A percentile compares a stretch with the other conserved stretches of the same genome.
These are phyloP conservation scores for Forsythia viridissima DNA, from an alignment of 257 asterid genomes.

Conservation along the genomic window DNA sequence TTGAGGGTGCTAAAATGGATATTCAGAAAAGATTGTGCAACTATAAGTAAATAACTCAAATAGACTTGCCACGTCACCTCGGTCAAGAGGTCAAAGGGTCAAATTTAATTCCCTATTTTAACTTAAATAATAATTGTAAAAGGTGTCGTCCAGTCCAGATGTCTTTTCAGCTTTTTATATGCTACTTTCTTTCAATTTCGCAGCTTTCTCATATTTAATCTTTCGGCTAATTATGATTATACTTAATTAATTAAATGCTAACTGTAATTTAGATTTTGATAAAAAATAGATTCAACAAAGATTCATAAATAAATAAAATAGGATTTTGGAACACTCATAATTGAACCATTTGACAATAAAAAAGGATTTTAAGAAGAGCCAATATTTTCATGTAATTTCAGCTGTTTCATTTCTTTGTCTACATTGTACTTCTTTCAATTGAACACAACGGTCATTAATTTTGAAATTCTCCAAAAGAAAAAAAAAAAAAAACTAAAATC, in stretches of 20 bases:
- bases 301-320: too few relatives aligned
- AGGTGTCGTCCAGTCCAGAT: slow-evolving; percentile 22
- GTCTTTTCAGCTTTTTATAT: slow-evolving; percentile 6
- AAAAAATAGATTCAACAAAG: too few relatives aligned
- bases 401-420: not conserved
- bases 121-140: not conserved
- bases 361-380: too few relatives aligned
- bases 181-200: not conserved
- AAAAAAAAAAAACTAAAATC: not conserved
- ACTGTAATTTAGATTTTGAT: too few relatives aligned
- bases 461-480: not conserved
- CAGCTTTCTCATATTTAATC: not conserved
- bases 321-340: not conserved
- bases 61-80: too few relatives aligned
- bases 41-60: too few relatives aligned
- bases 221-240: not conserved
- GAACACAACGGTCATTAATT: not conserved
- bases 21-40: too few relatives aligned
- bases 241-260: too few relatives aligned
- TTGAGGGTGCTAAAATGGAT: too few relatives aligned
- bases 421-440: not conserved
- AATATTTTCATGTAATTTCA: too few relatives aligned
- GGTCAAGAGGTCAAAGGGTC: slow-evolving; percentile 21
- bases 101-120: slow-evolving; percentile 27
- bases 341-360: not conserved